A percentile compares a stretch with the other conserved stretches of the same genome.
phyloP scores from a whole-genome alignment of 2,329 filamentous ascomycete species.

The Aspergillus niger region DNA sequence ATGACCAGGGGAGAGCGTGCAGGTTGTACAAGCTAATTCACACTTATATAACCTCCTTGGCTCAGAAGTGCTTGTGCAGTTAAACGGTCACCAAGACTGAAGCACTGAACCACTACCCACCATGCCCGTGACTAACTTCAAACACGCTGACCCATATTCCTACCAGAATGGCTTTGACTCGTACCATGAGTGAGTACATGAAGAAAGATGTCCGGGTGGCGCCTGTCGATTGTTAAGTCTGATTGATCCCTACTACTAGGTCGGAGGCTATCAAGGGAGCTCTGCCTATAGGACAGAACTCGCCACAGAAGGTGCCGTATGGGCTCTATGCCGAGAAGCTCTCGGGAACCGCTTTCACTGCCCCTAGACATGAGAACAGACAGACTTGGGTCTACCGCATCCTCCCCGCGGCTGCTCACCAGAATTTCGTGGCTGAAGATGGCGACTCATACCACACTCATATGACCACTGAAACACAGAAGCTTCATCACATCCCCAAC shows the following conservation, averaged over 20 bases:
- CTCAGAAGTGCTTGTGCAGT: neutral
- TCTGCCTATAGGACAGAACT: constrained; percentile 74
- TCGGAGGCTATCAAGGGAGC: constrained; percentile 75
- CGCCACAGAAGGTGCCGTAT: constrained; percentile 75
- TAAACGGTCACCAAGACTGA: neutral
- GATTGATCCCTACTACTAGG: constrained; percentile 47
- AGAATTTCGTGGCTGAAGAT: constrained; percentile 50
- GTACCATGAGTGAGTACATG: constrained; percentile 69
- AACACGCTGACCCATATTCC: constrained; percentile 66
- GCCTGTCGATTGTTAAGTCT: constrained; percentile 7
- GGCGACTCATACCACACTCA: constrained; percentile 49
- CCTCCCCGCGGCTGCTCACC: constrained; percentile 64
- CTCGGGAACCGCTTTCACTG: constrained; percentile 71
- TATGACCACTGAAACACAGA: constrained; percentile 46
- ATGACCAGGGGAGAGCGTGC: neutral
- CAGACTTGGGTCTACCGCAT: constrained; percentile 74
- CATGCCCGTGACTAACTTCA: constrained; percentile 68
- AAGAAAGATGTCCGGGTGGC: neutral
- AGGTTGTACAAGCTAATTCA: neutral
- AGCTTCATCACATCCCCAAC: constrained; percentile 75
- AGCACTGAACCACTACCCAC: constrained; percentile 14
- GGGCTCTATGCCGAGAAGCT: constrained; percentile 83
- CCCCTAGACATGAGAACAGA: constrained; percentile 67
- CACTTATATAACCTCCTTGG: neutral
- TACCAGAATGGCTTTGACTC: constrained; percentile 79